Evolutionary conservation across 1,284 basidiomycete genomes (phyloP).

Genomic region (Melampsora americana): DNA sequence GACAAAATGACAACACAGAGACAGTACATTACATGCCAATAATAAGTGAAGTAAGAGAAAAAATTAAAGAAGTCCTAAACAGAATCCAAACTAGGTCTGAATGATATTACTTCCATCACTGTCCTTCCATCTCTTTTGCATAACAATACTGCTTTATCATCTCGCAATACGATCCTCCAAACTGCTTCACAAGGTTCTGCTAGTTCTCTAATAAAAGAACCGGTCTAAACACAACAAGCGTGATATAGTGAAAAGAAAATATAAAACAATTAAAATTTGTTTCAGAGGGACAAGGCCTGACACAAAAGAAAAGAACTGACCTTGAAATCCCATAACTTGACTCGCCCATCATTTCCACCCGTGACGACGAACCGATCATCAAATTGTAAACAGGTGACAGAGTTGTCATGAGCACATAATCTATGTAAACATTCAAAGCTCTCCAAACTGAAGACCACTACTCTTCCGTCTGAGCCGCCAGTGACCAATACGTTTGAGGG

Average conservation of each 20-base stretch:
- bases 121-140: constrained; percentile 79
- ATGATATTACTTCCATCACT: constrained; percentile 71
- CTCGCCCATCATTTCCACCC: constrained; percentile 85
- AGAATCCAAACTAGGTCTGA: constrained; percentile 48
- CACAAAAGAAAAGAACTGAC: neutral
- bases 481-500: constrained; percentile 70
- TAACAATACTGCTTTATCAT: constrained; percentile 76
- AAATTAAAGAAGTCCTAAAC: neutral
- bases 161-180: constrained; percentile 77
- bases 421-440: constrained; percentile 59
- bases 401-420: constrained; percentile 75
- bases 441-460: constrained; percentile 78
- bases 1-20: too few species aligned
- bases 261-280: neutral
- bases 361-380: constrained; percentile 62
- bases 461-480: constrained; percentile 87
- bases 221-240: constrained; percentile 58
- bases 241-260: neutral
- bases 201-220: constrained; percentile 70
- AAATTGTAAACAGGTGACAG: constrained; percentile 84
- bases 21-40: too few species aligned
- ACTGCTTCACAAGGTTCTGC: constrained; percentile 73
- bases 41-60: too few species aligned
- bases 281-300: neutral
- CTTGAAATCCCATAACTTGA: constrained; percentile 70